Evolutionary conservation across 805 yeast species (phyloP).

Genomic region (Komagataella pseudopastoris): DNA sequence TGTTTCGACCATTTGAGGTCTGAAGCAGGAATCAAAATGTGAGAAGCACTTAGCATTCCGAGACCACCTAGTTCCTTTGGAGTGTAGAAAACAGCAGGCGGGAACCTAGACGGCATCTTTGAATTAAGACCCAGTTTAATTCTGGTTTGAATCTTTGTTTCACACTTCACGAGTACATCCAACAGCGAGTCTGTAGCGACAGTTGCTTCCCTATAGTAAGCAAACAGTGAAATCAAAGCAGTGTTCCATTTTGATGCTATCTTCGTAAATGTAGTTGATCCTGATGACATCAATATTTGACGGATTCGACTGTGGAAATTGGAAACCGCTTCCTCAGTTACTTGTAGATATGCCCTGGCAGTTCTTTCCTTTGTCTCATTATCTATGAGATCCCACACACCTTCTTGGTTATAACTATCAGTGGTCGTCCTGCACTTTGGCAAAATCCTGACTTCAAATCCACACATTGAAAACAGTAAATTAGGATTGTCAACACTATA

Average conservation of each 20-base stretch:
- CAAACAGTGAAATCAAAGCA: constrained; percentile 69
- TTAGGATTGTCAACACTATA: constrained; percentile 88
- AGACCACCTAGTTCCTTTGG: constrained; percentile 96
- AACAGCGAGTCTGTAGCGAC: constrained; percentile 67
- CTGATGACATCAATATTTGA: constrained; percentile 88
- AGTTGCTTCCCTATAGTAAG: constrained; percentile 90
- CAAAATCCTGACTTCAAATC: constrained; percentile 81
- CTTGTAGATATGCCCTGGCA: constrained; percentile 78
- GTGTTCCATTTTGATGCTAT: constrained; percentile 96
- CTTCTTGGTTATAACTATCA: constrained; percentile 48
- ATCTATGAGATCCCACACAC: constrained; percentile 82
- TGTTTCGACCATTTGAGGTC: constrained; percentile 87
- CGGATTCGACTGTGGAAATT: constrained; percentile 74
- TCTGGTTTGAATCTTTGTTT: constrained; percentile 84
- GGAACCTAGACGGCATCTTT: constrained; percentile 97
- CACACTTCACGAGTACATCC: constrained; percentile 79
- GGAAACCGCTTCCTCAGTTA: constrained; percentile 67
- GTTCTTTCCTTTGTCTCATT: constrained; percentile 69
- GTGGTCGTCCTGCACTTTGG: constrained; percentile 57
- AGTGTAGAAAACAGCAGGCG: constrained; percentile 96
- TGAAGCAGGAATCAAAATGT: constrained; percentile 85
- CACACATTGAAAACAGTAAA: constrained; percentile 80
- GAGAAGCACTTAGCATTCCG: constrained; percentile 97
- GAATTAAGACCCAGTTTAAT: constrained; percentile 93
- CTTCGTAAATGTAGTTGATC: constrained; percentile 89